A percentile compares a stretch with the other conserved stretches of the same genome.
These are phyloP conservation scores for Penicillium expansum DNA, from an alignment of 2,329 filamentous ascomycete species.

Conservation along the genomic window DNA sequence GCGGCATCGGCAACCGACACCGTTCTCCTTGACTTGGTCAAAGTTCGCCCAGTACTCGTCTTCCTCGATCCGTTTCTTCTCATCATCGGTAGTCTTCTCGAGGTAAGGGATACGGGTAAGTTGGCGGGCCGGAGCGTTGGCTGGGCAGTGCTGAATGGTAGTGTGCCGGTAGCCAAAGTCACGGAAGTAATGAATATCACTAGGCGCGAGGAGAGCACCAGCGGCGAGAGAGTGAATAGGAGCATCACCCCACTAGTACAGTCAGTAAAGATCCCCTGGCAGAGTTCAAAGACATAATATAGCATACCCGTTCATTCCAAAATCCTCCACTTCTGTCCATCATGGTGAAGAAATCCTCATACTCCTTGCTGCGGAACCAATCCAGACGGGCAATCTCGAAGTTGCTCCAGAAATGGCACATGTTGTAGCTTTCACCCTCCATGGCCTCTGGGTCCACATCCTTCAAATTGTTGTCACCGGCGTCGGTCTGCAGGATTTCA, in stretches of 20 bases:
- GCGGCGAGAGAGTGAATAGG: slow-evolving; percentile 97
- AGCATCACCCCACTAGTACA: slow-evolving; percentile 87
- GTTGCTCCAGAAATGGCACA: slow-evolving; percentile 99
- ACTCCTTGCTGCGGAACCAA: slow-evolving; percentile 96
- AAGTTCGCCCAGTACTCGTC: slow-evolving; percentile 93
- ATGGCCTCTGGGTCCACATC: slow-evolving; percentile 88
- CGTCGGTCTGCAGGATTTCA: slow-evolving; percentile 74
- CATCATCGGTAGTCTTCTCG: slow-evolving; percentile 75
- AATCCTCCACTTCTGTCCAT: slow-evolving; percentile 98
- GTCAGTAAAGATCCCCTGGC: slow-evolving; percentile 21
- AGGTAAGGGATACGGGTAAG: slow-evolving; percentile 75
- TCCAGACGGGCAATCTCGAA: slow-evolving; percentile 94
- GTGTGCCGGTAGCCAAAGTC: slow-evolving; percentile 98
- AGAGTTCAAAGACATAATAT: slow-evolving; percentile 7
- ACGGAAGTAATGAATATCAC: slow-evolving; percentile 96
- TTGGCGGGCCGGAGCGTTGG: slow-evolving; percentile 87
- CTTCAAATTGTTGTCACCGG: slow-evolving; percentile 66
- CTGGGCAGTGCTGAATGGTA: slow-evolving; percentile 96
- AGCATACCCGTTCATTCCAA: slow-evolving; percentile 95
- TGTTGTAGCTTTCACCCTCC: slow-evolving; percentile 98
- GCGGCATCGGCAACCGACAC: slow-evolving; percentile 91
- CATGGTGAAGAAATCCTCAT: slow-evolving; percentile 97
- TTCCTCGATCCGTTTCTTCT: slow-evolving; percentile 83
- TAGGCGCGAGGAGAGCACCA: slow-evolving; percentile 74
- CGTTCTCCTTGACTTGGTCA: slow-evolving; percentile 88